Conservation (phyloP, 495 filamentous ascomycete genomes). For the Penicillium atrosanguineum region DNA sequence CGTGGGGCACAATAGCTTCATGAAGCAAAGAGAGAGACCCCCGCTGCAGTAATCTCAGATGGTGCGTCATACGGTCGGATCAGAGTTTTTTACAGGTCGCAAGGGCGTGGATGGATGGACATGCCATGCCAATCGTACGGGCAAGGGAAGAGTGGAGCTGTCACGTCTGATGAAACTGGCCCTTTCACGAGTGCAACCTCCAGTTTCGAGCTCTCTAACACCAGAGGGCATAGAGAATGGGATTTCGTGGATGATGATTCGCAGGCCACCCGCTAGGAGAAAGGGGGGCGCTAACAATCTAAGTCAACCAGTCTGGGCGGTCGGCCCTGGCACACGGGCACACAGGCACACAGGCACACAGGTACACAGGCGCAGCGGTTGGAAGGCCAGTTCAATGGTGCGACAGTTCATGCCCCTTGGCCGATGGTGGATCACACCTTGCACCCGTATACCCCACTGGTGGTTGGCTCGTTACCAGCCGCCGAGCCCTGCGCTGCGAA, state of each 20-base stretch:
- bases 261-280: conserved; percentile 12
- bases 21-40: not conserved
- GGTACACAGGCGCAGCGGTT: conserved; percentile 1
- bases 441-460: conserved; percentile 7
- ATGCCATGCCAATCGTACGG: conserved; percentile 10
- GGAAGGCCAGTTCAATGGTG: conserved; percentile 11
- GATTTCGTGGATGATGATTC: conserved; percentile 14
- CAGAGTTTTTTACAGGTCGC: conserved; percentile 11
- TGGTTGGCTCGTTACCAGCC: conserved; percentile 26
- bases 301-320: not conserved
- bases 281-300: conserved; percentile 19
- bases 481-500: conserved; percentile 7
- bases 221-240: conserved; percentile 2
- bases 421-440: conserved; percentile 1
- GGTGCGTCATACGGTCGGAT: conserved; percentile 13
- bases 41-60: not conserved
- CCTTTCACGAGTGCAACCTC: conserved; percentile 8
- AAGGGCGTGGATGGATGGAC: conserved; percentile 10
- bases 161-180: conserved; percentile 16
- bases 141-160: conserved; percentile 10
- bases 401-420: conserved; percentile 5
- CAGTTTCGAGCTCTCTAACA: conserved; percentile 3
- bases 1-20: not conserved
- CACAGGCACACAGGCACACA: conserved; percentile 5
- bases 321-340: conserved; percentile 10